Conservation (phyloP, 2,329 filamentous ascomycete genomes). For the Ilyonectria destructans region DNA sequence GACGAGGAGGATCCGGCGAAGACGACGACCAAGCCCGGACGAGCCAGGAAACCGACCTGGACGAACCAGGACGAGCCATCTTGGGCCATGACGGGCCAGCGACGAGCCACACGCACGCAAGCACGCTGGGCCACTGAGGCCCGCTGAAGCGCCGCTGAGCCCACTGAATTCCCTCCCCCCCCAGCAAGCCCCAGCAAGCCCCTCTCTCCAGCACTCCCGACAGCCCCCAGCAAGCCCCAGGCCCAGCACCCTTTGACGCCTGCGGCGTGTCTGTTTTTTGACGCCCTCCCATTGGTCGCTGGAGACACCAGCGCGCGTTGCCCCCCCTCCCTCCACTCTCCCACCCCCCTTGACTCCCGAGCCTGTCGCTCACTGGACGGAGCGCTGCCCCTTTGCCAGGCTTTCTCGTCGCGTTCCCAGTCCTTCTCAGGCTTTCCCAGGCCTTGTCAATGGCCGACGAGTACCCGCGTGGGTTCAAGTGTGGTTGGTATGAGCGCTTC, state of each 20-base stretch:
- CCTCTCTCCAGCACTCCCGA: conserved; percentile 38
- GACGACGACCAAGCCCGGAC: conserved; percentile 26
- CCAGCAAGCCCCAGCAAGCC: conserved; percentile 8
- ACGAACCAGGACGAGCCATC: conserved; percentile 39
- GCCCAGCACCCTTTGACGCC: conserved; percentile 38
- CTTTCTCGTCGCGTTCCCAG: conserved; percentile 24
- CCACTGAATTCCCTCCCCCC: conserved; percentile 22
- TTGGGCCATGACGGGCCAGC: conserved; percentile 19
- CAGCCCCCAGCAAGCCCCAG: conserved; percentile 34
- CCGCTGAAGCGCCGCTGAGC: conserved; percentile 33
- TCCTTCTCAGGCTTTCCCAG: conserved; percentile 26
- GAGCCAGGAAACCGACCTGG: conserved; percentile 28
- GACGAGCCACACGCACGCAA: conserved; percentile 33
- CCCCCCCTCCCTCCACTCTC: conserved; percentile 28
- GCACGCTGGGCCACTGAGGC: conserved; percentile 30
- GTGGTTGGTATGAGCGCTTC: conserved; percentile 16
- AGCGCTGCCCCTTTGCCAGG: conserved; percentile 26
- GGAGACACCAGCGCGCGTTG: conserved; percentile 42
- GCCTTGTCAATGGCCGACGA: conserved; percentile 24
- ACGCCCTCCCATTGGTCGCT: conserved; percentile 41
- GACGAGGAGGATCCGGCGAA: conserved; percentile 27
- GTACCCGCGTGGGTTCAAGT: conserved; percentile 23
- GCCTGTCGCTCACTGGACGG: conserved; percentile 25
- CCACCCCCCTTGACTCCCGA: conserved; percentile 33
- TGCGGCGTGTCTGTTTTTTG: conserved; percentile 49